Base-by-base conservation (phyloP, 2,329 filamentous ascomycete species). In the Diaporthe citrichinensis region DNA sequence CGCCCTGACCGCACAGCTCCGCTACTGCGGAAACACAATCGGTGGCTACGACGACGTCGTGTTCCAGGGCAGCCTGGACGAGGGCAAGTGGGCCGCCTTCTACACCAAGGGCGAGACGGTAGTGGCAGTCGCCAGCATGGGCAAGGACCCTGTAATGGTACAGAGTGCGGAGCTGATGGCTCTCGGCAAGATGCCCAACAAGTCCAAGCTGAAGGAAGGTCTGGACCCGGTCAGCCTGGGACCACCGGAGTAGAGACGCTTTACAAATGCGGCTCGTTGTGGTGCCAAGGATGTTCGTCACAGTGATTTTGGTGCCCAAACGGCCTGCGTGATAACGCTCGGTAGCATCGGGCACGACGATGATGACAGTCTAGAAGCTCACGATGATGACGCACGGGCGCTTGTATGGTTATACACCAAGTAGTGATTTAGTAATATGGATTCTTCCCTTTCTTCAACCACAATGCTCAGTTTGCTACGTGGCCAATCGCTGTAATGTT, bases 111-210 rank as follows among this genome's bases (percentile, higher is more conserved):
- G 94, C 2, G 94, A 98, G 71, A 94, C 92, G 0, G 92, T 98
- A 1, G 94, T 98, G 17, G 97, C 97, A 0, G 94, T 98, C 80
- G 95, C 95, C 0, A 96, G 91, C 75, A 98, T 98, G 95, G 93
- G 93, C 78, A 92, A 92, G 85, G 97, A 99, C 83, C 97, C 97
- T 0, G 90, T 94, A 74, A 95, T 98, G 93, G 86, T 86, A 2
- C 95, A 98, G 85, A 90, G 90, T 71, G 94, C 94, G 1, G 95
- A 97, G 87, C 86, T 98, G 85, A 97, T 98, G 94, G 89, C 93
- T 76, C 87, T 91, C 78, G 91, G 91, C 51, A 94, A 92, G 84
- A 98, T 98, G 95, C 93, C 94, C 1, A 88, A 86, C 72, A 98
- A 98, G 91, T 91, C 87, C 77, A 90, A 98, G 81, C 85, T 98